These are phyloP conservation scores for Davidsoniella eucalypti DNA, from an alignment of 2,329 filamentous ascomycete species.

Conservation along the genomic window DNA sequence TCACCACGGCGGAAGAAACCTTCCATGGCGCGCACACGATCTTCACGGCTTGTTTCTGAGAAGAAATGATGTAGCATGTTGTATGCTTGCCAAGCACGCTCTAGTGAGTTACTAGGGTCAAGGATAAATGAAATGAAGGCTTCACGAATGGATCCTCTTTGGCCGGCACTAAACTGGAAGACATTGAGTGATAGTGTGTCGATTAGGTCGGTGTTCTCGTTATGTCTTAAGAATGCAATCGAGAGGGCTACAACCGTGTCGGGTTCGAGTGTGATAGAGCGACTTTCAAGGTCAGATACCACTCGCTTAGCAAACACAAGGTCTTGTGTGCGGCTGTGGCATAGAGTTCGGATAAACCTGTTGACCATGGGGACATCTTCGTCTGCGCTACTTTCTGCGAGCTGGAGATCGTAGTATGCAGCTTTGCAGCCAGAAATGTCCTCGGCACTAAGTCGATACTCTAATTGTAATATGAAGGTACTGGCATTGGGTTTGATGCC, in stretches of 20 bases:
- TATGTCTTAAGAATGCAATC: constrained; percentile 54
- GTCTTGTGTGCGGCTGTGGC: constrained; percentile 40
- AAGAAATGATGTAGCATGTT: constrained; percentile 49
- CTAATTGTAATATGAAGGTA: constrained; percentile 60
- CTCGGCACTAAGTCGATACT: constrained; percentile 54
- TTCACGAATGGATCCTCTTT: constrained; percentile 49
- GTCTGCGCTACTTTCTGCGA: constrained; percentile 31
- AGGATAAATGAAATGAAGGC: constrained; percentile 53
- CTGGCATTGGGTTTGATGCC: constrained; percentile 49
- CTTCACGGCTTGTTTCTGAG: constrained; percentile 45
- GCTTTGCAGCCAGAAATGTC: constrained; percentile 55
- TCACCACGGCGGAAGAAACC: constrained; percentile 63
- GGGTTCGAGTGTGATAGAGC: constrained; percentile 51
- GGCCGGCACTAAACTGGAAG: constrained; percentile 50
- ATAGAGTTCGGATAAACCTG: constrained; percentile 53
- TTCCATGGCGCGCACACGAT: constrained; percentile 60
- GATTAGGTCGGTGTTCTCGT: constrained; percentile 63
- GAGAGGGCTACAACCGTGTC: constrained; percentile 61
- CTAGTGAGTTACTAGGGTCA: constrained; percentile 43
- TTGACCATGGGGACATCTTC: constrained; percentile 52
- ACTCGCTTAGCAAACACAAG: constrained; percentile 59
- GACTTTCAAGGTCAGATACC: constrained; percentile 55
- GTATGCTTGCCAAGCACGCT: constrained; percentile 49
- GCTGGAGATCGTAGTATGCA: constrained; percentile 46
- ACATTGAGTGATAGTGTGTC: constrained; percentile 66